These are phyloP conservation scores for Backusella macrospora DNA, from an alignment of 192 early-diverging fungal species.

Conservation along the genomic window DNA sequence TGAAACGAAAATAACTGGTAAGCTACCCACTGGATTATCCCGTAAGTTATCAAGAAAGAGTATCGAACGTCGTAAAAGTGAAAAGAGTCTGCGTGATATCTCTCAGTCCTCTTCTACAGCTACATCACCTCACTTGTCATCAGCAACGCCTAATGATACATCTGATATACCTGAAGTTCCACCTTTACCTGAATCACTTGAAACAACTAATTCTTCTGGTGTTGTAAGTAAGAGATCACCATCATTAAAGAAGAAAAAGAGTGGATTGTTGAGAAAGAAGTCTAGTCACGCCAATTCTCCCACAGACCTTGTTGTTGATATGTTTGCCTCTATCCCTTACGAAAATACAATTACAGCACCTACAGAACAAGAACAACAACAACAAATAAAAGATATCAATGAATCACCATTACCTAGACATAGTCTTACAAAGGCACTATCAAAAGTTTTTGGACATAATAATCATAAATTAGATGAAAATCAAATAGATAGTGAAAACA, in stretches of 20 bases:
- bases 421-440: neutral
- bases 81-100: slow-evolving; percentile 24
- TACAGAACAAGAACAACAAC: neutral
- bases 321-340: slow-evolving; percentile 19
- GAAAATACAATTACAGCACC: slow-evolving; percentile 1
- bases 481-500: too few species aligned
- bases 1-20: neutral
- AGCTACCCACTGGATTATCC: slow-evolving; percentile 23
- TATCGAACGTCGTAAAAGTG: slow-evolving; percentile 32
- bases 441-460: slow-evolving; percentile 6
- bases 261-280: neutral
- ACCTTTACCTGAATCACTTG: neutral
- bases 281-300: neutral
- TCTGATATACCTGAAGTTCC: slow-evolving; percentile 4
- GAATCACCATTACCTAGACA: neutral
- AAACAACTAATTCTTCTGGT: neutral
- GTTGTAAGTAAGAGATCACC: neutral
- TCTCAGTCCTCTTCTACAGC: neutral
- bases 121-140: neutral
- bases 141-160: neutral
- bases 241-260: neutral
- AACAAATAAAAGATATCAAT: neutral
- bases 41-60: slow-evolving; percentile 29
- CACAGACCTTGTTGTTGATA: neutral
- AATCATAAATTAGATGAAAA: neutral